Percentiles rank a stretch among this genome's conserved stretches.
Conservation (phyloP, 2,329 filamentous ascomycete genomes). For the Pseudogymnoascus sp. region DNA sequence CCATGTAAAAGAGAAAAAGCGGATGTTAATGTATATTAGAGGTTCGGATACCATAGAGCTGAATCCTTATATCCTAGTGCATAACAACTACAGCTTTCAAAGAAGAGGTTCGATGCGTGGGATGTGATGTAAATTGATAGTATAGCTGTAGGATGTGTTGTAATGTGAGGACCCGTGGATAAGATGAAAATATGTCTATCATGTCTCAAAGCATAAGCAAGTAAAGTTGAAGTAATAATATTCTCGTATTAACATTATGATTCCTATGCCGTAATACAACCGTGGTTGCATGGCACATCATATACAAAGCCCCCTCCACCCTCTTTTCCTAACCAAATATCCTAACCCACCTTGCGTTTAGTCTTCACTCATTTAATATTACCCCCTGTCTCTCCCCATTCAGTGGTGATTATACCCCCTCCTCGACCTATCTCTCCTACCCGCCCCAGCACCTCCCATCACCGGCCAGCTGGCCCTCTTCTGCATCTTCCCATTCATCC, state of each 20-base stretch:
- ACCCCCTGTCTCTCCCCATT: constrained; percentile 10
- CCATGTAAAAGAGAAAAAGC: constrained; percentile 10
- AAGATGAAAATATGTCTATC: constrained; percentile 7
- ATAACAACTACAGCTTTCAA: constrained; percentile 6
- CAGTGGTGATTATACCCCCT: constrained; percentile 6
- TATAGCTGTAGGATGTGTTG: too few species aligned
- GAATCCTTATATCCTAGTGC: constrained; percentile 7
- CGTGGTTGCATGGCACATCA: background rate
- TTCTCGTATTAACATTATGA: constrained; percentile 6
- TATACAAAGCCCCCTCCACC: background rate
- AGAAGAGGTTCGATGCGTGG: background rate
- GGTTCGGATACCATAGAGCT: constrained; percentile 8
- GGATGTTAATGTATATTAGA: constrained; percentile 11
- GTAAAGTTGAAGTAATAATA: background rate
- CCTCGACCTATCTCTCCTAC: constrained; percentile 11
- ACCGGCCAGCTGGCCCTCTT: constrained; percentile 6
- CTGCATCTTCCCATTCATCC: constrained; percentile 11
- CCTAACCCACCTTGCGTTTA: background rate
- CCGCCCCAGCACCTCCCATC: constrained; percentile 13
- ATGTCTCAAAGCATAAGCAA: background rate
- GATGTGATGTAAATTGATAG: background rate
- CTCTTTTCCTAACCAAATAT: background rate
- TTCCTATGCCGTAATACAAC: background rate
- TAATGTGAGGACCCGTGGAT: too few species aligned
- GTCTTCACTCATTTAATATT: constrained; percentile 21